These are phyloP conservation scores for Suhomyces taliae DNA, from an alignment of 1,139 yeast species.

Conservation along the genomic window DNA sequence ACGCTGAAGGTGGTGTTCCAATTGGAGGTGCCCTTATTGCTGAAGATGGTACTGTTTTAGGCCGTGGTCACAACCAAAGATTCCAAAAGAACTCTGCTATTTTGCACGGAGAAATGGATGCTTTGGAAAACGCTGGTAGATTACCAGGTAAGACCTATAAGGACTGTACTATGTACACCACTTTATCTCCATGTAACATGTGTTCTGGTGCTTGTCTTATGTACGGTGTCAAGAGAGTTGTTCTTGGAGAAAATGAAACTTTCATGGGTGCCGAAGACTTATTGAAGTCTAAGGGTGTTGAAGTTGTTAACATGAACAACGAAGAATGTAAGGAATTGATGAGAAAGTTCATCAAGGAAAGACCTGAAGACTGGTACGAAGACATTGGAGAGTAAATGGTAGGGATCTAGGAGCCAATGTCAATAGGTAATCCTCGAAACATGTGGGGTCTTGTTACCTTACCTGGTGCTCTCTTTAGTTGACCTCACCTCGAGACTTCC, in stretches of 20 bases:
- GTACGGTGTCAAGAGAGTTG: constrained; percentile 85
- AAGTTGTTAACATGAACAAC: constrained; percentile 67
- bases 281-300: constrained; percentile 65
- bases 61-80: constrained; percentile 87
- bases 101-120: constrained; percentile 87
- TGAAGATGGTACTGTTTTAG: constrained; percentile 77
- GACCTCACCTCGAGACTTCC: too few species aligned
- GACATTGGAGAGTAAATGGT: constrained; percentile 65
- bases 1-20: constrained; percentile 87
- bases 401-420: too few species aligned
- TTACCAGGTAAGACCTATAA: constrained; percentile 66
- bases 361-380: constrained; percentile 84
- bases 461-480: too few species aligned
- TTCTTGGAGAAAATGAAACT: constrained; percentile 81
- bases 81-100: constrained; percentile 79
- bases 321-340: constrained; percentile 70
- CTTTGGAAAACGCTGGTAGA: constrained; percentile 88
- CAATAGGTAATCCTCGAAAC: too few species aligned
- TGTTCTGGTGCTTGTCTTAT: constrained; percentile 90
- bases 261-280: constrained; percentile 79
- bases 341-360: constrained; percentile 72
- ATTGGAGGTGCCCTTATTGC: constrained; percentile 75
- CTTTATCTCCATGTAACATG: constrained; percentile 92
- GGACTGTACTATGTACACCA: constrained; percentile 80
- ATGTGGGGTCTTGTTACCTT: too few species aligned